Evolutionary conservation across 352 stramenopile species (phyloP).

Genomic region (Globisporangium echinulatum): DNA sequence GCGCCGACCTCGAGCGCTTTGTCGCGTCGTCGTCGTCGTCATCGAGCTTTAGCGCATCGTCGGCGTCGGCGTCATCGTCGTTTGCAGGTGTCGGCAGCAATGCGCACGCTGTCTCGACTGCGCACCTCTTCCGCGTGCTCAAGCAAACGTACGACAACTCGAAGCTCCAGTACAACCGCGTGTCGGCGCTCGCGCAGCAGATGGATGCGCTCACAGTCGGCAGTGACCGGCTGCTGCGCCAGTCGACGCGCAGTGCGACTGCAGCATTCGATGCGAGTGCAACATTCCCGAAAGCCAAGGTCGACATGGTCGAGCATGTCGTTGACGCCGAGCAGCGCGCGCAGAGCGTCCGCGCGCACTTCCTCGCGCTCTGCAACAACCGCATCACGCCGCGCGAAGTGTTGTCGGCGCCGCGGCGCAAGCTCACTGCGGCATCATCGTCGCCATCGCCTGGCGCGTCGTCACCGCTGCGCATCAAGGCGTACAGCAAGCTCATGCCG

Average conservation of each 20-base stretch:
- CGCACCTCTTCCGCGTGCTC: conserved; percentile 56
- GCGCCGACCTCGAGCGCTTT: conserved; percentile 43
- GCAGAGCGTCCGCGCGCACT: conserved; percentile 37
- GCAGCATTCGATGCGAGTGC: conserved; percentile 12
- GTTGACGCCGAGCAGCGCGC: conserved; percentile 34
- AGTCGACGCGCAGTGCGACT: conserved; percentile 16
- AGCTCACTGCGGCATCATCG: conserved; percentile 13
- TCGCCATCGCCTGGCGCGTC: conserved; percentile 10
- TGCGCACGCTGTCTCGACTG: conserved; percentile 19
- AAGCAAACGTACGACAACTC: conserved; percentile 75
- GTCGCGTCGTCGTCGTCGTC: conserved; percentile 6
- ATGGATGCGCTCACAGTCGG: conserved; percentile 45
- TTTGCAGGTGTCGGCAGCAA: conserved; percentile 1
- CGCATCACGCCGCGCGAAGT: conserved; percentile 50
- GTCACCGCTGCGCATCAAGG: conserved; percentile 35
- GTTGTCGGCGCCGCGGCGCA: conserved; percentile 33
- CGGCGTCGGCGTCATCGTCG: neutral
- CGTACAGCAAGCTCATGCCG: conserved; percentile 67
- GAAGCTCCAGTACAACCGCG: conserved; percentile 69
- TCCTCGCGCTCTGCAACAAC: conserved; percentile 59
- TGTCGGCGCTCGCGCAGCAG: conserved; percentile 40
- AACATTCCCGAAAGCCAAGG: conserved; percentile 25
- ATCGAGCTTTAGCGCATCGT: no score
- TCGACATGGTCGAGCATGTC: conserved; percentile 44
- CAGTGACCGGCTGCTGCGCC: conserved; percentile 17